These are phyloP conservation scores for Aspergillus steynii DNA, from an alignment of 495 filamentous ascomycete genomes.

Conservation along the genomic window DNA sequence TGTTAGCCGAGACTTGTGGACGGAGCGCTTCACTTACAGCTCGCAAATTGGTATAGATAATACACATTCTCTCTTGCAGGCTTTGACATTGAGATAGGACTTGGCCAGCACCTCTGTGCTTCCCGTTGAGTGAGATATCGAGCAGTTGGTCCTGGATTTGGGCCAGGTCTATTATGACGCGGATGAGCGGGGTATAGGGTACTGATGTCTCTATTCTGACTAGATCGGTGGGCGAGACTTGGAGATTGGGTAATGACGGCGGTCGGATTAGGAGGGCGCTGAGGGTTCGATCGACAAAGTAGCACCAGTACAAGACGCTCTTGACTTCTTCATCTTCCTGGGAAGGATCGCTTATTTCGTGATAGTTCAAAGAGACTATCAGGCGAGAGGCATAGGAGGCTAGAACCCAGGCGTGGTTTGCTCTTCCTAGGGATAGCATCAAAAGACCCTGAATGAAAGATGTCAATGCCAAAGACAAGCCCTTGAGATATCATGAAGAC, in stretches of 20 bases:
- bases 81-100: slow-evolving; percentile 9
- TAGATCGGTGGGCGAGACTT: slow-evolving; percentile 17
- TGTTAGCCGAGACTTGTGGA: neutral
- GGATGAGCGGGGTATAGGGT: slow-evolving; percentile 23
- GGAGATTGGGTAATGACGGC: slow-evolving; percentile 24
- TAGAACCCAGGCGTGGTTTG: slow-evolving; percentile 29
- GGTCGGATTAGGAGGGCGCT: slow-evolving; percentile 29
- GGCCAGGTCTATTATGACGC: slow-evolving; percentile 25
- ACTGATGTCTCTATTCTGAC: slow-evolving; percentile 11
- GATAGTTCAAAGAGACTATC: slow-evolving; percentile 28
- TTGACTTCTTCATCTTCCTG: slow-evolving; percentile 23
- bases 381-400: slow-evolving; percentile 31
- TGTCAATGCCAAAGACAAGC: neutral
- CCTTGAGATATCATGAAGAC: slow-evolving; percentile 2
- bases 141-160: slow-evolving; percentile 27
- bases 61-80: slow-evolving; percentile 23
- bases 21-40: slow-evolving; percentile 9
- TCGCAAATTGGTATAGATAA: slow-evolving; percentile 22
- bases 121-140: slow-evolving; percentile 1
- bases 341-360: slow-evolving; percentile 14
- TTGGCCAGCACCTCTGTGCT: neutral
- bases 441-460: slow-evolving; percentile 22
- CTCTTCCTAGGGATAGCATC: slow-evolving; percentile 29
- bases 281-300: slow-evolving; percentile 30
- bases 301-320: slow-evolving; percentile 31